These are phyloP conservation scores for maize (Zea mays) DNA, from an alignment of 176 grass and related monocot genomes.

Conservation along the genomic window DNA sequence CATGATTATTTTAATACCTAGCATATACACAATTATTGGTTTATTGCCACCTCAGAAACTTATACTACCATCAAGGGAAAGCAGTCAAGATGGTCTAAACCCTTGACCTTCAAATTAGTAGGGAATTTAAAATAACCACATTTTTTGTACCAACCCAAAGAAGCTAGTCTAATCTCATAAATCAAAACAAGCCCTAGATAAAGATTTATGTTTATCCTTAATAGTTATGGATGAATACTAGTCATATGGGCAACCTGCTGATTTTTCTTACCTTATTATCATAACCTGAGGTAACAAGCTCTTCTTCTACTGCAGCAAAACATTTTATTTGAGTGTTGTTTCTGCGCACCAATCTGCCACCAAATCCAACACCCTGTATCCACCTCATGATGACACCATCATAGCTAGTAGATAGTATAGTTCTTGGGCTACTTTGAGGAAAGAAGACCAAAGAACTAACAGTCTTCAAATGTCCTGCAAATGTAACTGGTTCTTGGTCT, in stretches of 20 bases:
- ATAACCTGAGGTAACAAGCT: constrained; percentile 83
- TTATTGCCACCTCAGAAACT: neutral
- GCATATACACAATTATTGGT: constrained; percentile 22
- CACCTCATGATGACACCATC: constrained; percentile 90
- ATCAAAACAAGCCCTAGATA: constrained; percentile 1
- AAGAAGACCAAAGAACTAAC: constrained; percentile 64
- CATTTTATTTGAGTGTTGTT: constrained; percentile 91
- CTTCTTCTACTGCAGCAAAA: constrained; percentile 72
- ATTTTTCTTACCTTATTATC: constrained; percentile 82
- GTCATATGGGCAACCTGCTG: constrained; percentile 4
- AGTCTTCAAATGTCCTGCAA: constrained; percentile 92
- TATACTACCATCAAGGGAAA: constrained; percentile 20
- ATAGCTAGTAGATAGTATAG: constrained; percentile 83
- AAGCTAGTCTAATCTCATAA: neutral
- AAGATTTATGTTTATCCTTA: constrained; percentile 5
- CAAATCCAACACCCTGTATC: constrained; percentile 83
- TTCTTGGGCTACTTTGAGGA: constrained; percentile 60
- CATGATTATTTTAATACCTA: constrained; percentile 13
- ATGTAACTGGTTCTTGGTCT: constrained; percentile 70
- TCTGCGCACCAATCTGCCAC: constrained; percentile 78
- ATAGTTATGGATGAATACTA: constrained; percentile 22
- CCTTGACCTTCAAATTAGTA: neutral
- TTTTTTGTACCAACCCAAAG: neutral
- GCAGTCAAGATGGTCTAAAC: neutral
- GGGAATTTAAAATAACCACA: neutral